Evolutionary conservation across 1,284 basidiomycete genomes (phyloP), one percentile per base, ranked within the genome.

Genomic region (Moesziomyces sp.): DNA sequence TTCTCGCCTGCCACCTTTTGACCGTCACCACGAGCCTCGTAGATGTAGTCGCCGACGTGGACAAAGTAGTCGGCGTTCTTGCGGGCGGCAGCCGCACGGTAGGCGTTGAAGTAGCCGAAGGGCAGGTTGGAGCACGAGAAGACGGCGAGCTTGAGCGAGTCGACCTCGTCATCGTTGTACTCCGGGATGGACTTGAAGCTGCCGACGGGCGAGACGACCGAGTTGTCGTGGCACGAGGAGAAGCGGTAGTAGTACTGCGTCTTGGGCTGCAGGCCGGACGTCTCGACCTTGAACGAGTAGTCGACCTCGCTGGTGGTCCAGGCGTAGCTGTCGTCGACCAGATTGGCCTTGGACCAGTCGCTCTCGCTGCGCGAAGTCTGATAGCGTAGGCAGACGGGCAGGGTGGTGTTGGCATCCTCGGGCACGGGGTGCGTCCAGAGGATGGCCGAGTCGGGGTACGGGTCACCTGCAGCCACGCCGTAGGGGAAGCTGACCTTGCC

Each of bases 31-130:
- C 62, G 65, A 40, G 70, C 56, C 66, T 84, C 84, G 75, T 84
- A 84, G 58, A 83, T 83, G 82, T 90, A 90, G 83, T 90, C 89
- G 14, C 89, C 90, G 26, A 91, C 86, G 75, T 91, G 90, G 46
- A 90, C 79, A 63, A 89, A 89, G 50, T 89, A 84, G 74, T 91
- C 89, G 3, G 89, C 86, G 13, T 88, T 87, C 10, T 62, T 57
- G 70, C 89, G 88, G 13, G 68, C 68, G 56, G 87, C 87, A 21
- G 88, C 87, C 1, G 89, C 89, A 49, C 88, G 86, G 78, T 90
- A 91, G 14, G 89, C 89, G 78, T 90, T 90, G 86, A 91, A 91
- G 83, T 87, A 90, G 0, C 90, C 90, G 87, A 80, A 77, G 40
- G 73, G 76, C 43, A 86, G 88, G 59, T 88, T 88, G 21, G 89